Base-by-base conservation (phyloP, 106 monocot species). In the Dioscorea zingiberensis region DNA sequence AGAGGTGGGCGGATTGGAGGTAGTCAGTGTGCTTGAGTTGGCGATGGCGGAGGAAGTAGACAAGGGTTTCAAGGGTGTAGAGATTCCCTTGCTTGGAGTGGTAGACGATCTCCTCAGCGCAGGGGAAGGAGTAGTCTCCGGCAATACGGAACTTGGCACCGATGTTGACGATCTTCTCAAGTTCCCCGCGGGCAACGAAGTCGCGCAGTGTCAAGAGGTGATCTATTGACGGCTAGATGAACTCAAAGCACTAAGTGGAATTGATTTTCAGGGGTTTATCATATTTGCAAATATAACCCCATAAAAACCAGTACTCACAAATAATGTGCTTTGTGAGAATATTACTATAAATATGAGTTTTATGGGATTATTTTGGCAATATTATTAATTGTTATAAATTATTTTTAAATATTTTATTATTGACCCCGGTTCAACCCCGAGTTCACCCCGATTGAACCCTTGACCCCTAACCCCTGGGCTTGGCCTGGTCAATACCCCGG, bases 1-100 rank as follows among this genome's bases (percentile, higher is more conserved):
- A 68, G 53, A 73, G 75, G 58, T 81, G 76, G 55, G 84, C 74
- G 62, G 92, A 78, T 63, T 93, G 92, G 59, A 98, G 66, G 73
- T 93, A 98, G 10, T 98, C 98, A 47, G 74, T 82, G 81, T 98
- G 92, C 71, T 84, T 88, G 65, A 93, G 69, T 57, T 88, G 71
- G 53, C 86, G 86, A 71, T 98, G 76, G 60, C 76, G 83, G 69
- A 89, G 59, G 71, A 85, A 86, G 92, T 84, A 89, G 63, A 93
- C 27, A 28, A 93, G 84, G 48, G 92, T 55, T 48, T 84, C 83
- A 24, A 98, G 92, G 16, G 92, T 67, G 84, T 93, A 98, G 75
- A 82, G 78, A 66, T 59, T 72, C 19, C 92, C 92, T 44, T 80
- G 91, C 78, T 98, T 98, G 25, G 89, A 89, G 13, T 86, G 74